phyloP scores from a whole-genome alignment of 192 early-diverging fungal species.

The Backusella macrospora region DNA sequence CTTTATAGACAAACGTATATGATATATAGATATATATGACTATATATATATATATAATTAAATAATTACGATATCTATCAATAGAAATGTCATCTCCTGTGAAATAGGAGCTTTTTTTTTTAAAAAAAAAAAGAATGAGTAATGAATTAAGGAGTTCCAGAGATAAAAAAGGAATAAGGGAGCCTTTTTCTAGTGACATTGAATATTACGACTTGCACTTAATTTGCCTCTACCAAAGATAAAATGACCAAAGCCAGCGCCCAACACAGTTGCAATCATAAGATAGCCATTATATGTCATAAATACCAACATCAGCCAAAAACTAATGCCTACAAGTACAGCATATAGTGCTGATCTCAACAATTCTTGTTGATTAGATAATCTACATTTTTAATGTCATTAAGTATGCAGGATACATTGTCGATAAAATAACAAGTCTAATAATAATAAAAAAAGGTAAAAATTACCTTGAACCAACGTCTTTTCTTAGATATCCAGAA shows the following conservation, averaged over 20 bases:
- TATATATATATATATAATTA: neutral
- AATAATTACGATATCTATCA: neutral
- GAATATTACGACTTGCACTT: constrained; percentile 27
- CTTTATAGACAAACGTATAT: neutral
- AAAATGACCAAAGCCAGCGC: constrained; percentile 69
- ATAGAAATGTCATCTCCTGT: neutral
- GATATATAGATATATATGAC: neutral
- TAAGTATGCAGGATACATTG: neutral
- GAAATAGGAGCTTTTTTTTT: neutral
- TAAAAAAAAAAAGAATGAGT: neutral
- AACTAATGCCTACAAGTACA: constrained; percentile 66
- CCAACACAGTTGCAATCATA: constrained; percentile 66
- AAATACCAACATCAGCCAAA: constrained; percentile 80
- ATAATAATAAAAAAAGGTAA: constrained; percentile 18
- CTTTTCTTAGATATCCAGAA: neutral
- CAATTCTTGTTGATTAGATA: constrained; percentile 46
- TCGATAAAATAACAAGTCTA: constrained; percentile 6
- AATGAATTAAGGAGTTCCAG: neutral
- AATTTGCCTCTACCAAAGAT: constrained; percentile 43
- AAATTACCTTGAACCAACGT: neutral
- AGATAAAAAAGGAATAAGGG: neutral
- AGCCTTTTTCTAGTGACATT: constrained; percentile 25
- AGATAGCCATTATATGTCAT: constrained; percentile 86
- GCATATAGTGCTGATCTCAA: constrained; percentile 68
- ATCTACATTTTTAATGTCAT: neutral